Base-by-base conservation (phyloP, 78 protist species). In the Monosiga brevicollis region DNA sequence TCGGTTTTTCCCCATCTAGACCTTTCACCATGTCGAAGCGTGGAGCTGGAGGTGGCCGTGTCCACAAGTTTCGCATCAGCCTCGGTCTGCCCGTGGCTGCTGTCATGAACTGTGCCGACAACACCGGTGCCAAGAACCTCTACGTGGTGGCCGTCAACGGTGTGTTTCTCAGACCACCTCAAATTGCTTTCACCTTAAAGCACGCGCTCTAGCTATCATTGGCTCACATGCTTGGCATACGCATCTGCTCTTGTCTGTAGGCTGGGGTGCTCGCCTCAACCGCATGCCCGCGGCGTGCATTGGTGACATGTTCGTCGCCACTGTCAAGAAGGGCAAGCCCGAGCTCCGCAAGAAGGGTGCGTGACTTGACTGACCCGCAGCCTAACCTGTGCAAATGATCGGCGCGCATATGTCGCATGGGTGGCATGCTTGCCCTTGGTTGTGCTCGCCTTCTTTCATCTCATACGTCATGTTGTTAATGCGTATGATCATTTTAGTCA, bases 51-150 rank as follows among this genome's bases (percentile, higher is more conserved):
- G 95, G 94, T 25, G 78, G 90, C 25, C 32, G 72, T 25, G 96
- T 94, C 43, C 73, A 79, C 88, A 94, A 94, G 89, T 92, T 94
- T 90, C 81, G 95, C 37, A 89, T 93, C 71, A 36, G 97, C 71
- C 89, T 91, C 24, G 98, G 94, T 85, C 92, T 94, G 40, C 93
- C 92, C 42, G 98, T 94, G 38, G 95, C 92, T 38, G 96, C 99
- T 32, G 94, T 94, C 49, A 86, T 98, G 91, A 97, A 97, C 98
- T 95, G 99, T 90, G 99, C 99, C n/a, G 99, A 98, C 89, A 98
- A 98, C 98, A 91, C 98, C 49, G 99, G 99, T 37, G 99, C 99
- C 89, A 97, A 96, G 96, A 96, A 97, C 93, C 90, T 98, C 81
- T 96, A 95, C 94, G 83, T 98, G 91, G 94, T 98, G 84, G 90